Percentiles rank a stretch among this genome's conserved stretches.
Evolutionary conservation across 768 basidiomycete genomes (phyloP).

Genomic region (Amanita pallidorosea): DNA sequence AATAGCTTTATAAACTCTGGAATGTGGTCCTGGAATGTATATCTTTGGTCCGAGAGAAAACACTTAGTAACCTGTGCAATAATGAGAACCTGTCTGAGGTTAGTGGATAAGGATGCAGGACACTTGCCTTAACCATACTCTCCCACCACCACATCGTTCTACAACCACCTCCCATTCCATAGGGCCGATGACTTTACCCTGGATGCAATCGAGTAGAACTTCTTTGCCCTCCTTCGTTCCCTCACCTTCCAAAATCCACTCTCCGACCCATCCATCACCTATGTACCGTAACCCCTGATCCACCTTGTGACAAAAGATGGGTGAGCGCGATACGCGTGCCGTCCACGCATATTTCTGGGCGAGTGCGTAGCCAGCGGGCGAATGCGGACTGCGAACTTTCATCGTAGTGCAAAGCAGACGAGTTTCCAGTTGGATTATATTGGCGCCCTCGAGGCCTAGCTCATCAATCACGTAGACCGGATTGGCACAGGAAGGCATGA

Average conservation of each 20-base stretch:
- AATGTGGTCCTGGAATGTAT: not conserved
- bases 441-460: constrained; percentile 25
- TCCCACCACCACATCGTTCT: constrained; percentile 49
- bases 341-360: constrained; percentile 62
- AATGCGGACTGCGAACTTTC: constrained; percentile 48
- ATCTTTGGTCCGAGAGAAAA: not conserved
- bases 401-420: constrained; percentile 33
- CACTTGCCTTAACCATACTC: constrained; percentile 54
- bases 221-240: constrained; percentile 60
- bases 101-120: not conserved
- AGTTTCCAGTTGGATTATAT: constrained; percentile 26
- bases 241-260: constrained; percentile 75
- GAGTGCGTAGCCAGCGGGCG: constrained; percentile 45
- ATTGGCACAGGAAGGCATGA: constrained; percentile 33
- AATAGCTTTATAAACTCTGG: not conserved
- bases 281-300: constrained; percentile 7
- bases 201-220: constrained; percentile 43
- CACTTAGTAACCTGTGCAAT: constrained; percentile 1
- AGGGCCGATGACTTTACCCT: constrained; percentile 19
- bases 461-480: constrained; percentile 23
- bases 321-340: constrained; percentile 24
- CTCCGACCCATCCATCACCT: constrained; percentile 64
- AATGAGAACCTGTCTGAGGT: not conserved
- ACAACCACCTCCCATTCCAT: constrained; percentile 45
- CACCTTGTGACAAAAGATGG: not conserved